phyloP scores from a whole-genome alignment of 2,329 filamentous ascomycete genomes.

The Aspergillus ustus region DNA sequence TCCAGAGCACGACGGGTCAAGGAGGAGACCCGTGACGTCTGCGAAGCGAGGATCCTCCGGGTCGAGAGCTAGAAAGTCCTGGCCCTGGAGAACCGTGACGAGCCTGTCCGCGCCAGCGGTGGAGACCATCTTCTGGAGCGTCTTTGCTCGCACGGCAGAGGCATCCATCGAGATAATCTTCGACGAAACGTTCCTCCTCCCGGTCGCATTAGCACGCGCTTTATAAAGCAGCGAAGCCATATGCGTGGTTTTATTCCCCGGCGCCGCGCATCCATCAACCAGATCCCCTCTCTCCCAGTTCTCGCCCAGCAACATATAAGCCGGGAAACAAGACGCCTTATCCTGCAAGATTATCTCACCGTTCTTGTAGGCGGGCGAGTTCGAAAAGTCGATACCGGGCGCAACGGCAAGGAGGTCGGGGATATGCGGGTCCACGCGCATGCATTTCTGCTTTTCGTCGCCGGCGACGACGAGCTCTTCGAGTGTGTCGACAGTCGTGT shows the following conservation, averaged over 20 bases:
- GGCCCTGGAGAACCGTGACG: conserved; percentile 71
- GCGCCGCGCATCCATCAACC: conserved; percentile 92
- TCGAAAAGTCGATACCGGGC: conserved; percentile 71
- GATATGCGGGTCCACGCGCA: conserved; percentile 73
- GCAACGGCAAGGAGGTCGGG: conserved; percentile 82
- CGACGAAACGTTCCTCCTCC: conserved; percentile 17
- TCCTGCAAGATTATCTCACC: conserved; percentile 91
- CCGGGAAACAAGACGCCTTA: conserved; percentile 96
- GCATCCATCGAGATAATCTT: conserved; percentile 57
- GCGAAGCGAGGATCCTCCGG: conserved; percentile 65
- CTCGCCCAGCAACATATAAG: conserved; percentile 75
- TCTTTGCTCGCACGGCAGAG: conserved; percentile 64
- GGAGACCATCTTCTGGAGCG: conserved; percentile 81
- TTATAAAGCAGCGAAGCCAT: conserved; percentile 71
- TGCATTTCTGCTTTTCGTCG: conserved; percentile 33
- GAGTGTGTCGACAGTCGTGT: conserved; percentile 61
- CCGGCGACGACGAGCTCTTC: conserved; percentile 54
- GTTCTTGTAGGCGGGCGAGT: conserved; percentile 71
- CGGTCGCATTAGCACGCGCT: conserved; percentile 25
- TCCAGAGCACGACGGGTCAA: conserved; percentile 95
- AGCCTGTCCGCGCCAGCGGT: conserved; percentile 71
- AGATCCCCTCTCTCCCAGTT: conserved; percentile 67
- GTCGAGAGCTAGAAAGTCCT: conserved; percentile 81
- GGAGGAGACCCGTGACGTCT: conserved; percentile 77
- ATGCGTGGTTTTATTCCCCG: conserved; percentile 97